Base-by-base conservation (phyloP, 352 stramenopile species). In the Globisporangium sylvaticum region DNA sequence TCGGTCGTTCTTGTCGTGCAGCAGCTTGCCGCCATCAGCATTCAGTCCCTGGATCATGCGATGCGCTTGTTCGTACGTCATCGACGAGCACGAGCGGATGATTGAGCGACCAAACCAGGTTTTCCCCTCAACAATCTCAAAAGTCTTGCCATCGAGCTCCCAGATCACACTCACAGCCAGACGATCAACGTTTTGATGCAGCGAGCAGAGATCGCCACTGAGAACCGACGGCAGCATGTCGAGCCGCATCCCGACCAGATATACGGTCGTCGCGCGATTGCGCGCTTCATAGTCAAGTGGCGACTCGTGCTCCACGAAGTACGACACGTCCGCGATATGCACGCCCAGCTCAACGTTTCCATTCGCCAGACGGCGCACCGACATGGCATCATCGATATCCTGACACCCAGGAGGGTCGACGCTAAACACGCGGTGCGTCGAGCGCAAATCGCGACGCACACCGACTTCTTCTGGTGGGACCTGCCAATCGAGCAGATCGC, bases 241-340 rank as follows among this genome's bases (percentile, higher is more conserved):
- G 42, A 96, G 77, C 0, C 86, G 83, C 72, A 92, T 88, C 31
- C 98, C 97, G 6, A 99, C 97, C 25, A 99, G 87, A 77, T 99
- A 99, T 1, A 98, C 98, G 0, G 96, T 99, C 27, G 97, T 99
- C 1, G 75, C 83, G n/a, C 88, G 86, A 37, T 71, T 80, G 22
- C 84, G 83, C 1, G 88, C 92, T 80, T 99, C 97, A 25, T 96
- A 77, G 76, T 99, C 98, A 24, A 99, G 89, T 1, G 96, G 84
- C 25, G 88, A 98, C n/a, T 88, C 96, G 58, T 98, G 87, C 44
- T 92, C 70, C 4, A 99, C 97, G 71, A 99, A 99, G 77, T 99
- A 97, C 46, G 97, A 99, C 2, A 99, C 98, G 76, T 99, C 98
- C 0, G 98, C 97, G 76, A 99, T 99, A 70, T 99, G 97, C 5